Conservation (phyloP, 148 eudicot genomes). For the Camellia sinensis region DNA sequence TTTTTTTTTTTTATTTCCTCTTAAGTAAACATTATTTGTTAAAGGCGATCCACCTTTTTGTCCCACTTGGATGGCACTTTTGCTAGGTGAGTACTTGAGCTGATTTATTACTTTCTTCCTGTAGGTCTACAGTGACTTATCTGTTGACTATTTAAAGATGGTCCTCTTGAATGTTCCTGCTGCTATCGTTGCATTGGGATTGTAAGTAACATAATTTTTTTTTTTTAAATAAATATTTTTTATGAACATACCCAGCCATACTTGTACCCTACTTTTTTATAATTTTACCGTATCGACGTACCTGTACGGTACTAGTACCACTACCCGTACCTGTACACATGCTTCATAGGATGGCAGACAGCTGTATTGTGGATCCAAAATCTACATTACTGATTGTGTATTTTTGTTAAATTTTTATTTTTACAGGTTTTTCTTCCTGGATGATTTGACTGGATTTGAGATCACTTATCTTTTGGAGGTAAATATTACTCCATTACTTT, state of each 20-base stretch:
- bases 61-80: neutral
- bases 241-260: too few species aligned
- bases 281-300: too few species aligned
- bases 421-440: constrained; percentile 81
- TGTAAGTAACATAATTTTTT: constrained; percentile 55
- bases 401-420: neutral
- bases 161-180: constrained; percentile 85
- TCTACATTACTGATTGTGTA: neutral
- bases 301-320: too few species aligned
- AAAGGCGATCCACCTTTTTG: neutral
- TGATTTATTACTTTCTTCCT: constrained; percentile 21
- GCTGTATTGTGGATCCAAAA: neutral
- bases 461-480: constrained; percentile 78
- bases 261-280: too few species aligned
- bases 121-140: constrained; percentile 89
- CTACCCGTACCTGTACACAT: too few species aligned
- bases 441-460: constrained; percentile 88
- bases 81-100: neutral
- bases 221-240: too few species aligned
- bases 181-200: constrained; percentile 71
- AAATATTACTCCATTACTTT: neutral
- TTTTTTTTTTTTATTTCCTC: neutral
- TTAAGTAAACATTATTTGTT: neutral
- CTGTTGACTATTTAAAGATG: constrained; percentile 89
- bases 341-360: too few species aligned